Base-by-base conservation (phyloP, 345 rosid genomes). In the Capsella bursapastoris region DNA sequence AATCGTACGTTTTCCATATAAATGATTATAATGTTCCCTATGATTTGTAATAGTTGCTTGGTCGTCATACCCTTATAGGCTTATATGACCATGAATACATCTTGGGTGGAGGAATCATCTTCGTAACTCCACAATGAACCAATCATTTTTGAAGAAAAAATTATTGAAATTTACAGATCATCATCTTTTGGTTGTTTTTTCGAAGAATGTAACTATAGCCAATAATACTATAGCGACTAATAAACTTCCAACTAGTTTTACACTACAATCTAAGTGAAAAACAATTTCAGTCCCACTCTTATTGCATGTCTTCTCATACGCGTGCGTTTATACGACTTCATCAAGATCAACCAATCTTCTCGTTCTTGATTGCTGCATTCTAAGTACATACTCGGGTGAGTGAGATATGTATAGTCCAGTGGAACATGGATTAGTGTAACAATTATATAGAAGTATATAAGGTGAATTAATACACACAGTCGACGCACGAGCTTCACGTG, bases 401-500 rank as follows among this genome's bases (percentile, higher is more conserved):
- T 40, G 43, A 40, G 43, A 40, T 40, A 3, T 13, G 13, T 43
- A 14, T 34, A 4, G 49, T 12, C 71, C 34, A 66, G 28, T 73
- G 28, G 18, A 15, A 49, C 50, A 41, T 16, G 16, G 60, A 59
- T 58, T 50, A 73, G 73, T 67, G 78, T 41, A 32, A 22, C 25
- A 10, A 38, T 38, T 38, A 14, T 13, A 41, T 13, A 13, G 28
- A 29, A 27, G 27, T 22, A 22, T 22, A 22, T 22, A 22, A 63
- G 56, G 44, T 64, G 57, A 28, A 50, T 66, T 31, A 22, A 53
- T 37, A 16, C 56, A 34, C 60, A 37, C 50, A 53, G 70, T 14
- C 41, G 2, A n/a, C 34, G 56, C 70, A 41, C 69, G 70, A 76
- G 75, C 66, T 62, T 69, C 75, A 76, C 70, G 75, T 76, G 79